A percentile compares a stretch with the other conserved stretches of the same genome.
Conservation (phyloP, 2,329 filamentous ascomycete genomes). For the Paraphoma chrysanthemicola region DNA sequence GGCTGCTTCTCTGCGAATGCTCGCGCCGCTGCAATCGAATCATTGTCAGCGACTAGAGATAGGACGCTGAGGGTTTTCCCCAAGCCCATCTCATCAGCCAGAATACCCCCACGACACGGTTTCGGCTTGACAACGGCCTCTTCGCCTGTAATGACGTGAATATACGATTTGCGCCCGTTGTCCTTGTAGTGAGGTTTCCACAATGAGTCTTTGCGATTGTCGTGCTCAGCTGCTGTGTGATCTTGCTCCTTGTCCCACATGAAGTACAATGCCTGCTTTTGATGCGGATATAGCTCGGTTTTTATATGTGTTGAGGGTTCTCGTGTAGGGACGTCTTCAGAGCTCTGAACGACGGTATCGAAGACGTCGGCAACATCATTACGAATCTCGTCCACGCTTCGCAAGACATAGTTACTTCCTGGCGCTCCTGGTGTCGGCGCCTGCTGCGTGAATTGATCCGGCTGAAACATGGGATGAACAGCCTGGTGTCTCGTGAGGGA, state of each 20-base stretch:
- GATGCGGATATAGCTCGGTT: constrained; percentile 75
- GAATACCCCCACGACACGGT: constrained; percentile 52
- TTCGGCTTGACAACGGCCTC: constrained; percentile 42
- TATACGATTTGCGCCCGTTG: constrained; percentile 69
- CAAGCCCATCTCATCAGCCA: constrained; percentile 61
- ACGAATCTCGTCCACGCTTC: constrained; percentile 77
- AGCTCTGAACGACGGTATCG: constrained; percentile 75
- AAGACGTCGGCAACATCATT: constrained; percentile 87
- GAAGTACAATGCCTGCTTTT: constrained; percentile 89
- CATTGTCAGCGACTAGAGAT: constrained; percentile 69
- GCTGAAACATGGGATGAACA: constrained; percentile 19
- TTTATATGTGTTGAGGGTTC: constrained; percentile 72
- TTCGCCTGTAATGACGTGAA: constrained; percentile 82
- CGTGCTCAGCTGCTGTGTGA: constrained; percentile 65
- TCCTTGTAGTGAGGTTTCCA: constrained; percentile 71
- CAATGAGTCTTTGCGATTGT: constrained; percentile 72
- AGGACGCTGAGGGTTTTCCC: constrained; percentile 76
- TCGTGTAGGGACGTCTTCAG: constrained; percentile 75
- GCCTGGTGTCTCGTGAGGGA: constrained; percentile 21
- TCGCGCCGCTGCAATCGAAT: constrained; percentile 66
- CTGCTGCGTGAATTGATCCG: constrained; percentile 3
- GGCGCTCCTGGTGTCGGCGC: background rate
- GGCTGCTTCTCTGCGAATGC: constrained; percentile 67
- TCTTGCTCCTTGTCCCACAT: constrained; percentile 80
- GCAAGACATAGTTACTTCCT: constrained; percentile 22